Base-by-base conservation (phyloP, 495 filamentous ascomycete species). In the Penicillium longicatenatum region DNA sequence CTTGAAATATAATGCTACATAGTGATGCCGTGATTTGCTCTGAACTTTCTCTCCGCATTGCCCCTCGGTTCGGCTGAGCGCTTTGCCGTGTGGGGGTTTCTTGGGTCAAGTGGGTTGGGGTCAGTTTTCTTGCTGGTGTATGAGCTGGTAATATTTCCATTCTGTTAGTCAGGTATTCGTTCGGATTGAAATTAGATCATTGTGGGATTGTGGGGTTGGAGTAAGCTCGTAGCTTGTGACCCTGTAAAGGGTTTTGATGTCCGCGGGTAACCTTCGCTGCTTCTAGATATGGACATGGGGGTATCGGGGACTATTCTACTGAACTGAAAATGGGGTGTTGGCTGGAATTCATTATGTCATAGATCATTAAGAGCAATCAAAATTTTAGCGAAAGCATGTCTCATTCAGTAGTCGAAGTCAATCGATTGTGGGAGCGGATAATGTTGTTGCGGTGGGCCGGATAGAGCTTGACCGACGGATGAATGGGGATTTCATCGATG, bases 81-180 rank as follows among this genome's bases (percentile, higher is more conserved):
- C 64, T 69, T 62, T 66, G 37, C 66, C 66, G 63, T 29, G 41
- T 52, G 60, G 53, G 46, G 35, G 48, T 20, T 35, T 37, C 12
- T 29, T 48, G 45, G 11, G 45, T 48, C 22, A 9, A 14, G 24
- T 48, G 45, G 24, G 14, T 29, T 31, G 45, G 16, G 43, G 43
- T 12, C 19, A 8, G 4, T 46, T 30, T 30, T 26, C 7, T 26
- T 4, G 1, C 26, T 26, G 4, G 4, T 30, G 45, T 48, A 48
- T 48, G 11, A 17, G 45, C 1, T 48, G 45, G 45, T 48, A 48
- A 29, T 48, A 29, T 48, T 48, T 48, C 45, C 22, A 48, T 29
- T 48, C 45, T 17, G 21, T 48, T 48, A 30, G 45, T 48, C 22
- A 19, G 14, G 5, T 29, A n/a, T 14, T 16, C 4, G 5, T 17